Conservation (phyloP, 352 stramenopile species). For the Phytophthora sansomeana region DNA sequence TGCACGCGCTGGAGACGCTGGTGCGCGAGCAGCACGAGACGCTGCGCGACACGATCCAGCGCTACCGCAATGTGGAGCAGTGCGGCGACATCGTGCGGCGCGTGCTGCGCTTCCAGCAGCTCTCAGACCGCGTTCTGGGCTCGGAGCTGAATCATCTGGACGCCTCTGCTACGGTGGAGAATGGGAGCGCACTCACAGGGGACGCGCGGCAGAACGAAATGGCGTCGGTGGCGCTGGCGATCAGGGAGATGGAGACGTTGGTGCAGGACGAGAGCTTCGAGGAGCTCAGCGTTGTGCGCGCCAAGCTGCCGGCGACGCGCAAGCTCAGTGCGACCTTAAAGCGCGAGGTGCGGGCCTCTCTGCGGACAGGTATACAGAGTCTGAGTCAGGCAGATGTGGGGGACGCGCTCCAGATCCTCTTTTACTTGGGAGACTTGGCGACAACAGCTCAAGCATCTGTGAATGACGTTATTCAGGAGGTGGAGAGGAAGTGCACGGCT, state of each 20-base stretch:
- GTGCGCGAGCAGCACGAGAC: constrained; percentile 67
- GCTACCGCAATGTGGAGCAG: constrained; percentile 82
- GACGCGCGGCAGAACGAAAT: constrained; percentile 54
- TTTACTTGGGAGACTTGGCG: constrained; percentile 70
- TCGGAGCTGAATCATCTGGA: constrained; percentile 51
- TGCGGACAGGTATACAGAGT: constrained; percentile 59
- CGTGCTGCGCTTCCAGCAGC: constrained; percentile 81
- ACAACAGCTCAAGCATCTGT: constrained; percentile 77
- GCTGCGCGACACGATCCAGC: constrained; percentile 69
- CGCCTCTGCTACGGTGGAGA: constrained; percentile 19
- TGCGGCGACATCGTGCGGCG: constrained; percentile 76
- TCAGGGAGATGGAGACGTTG: constrained; percentile 75
- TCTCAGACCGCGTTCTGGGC: constrained; percentile 58
- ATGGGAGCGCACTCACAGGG: constrained; percentile 13
- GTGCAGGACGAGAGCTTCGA: constrained; percentile 65
- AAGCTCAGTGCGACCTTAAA: constrained; percentile 60
- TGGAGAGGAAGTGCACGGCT: constrained; percentile 69
- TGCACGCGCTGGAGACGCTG: constrained; percentile 64
- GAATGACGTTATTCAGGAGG: constrained; percentile 86
- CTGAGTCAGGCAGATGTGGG: constrained; percentile 77
- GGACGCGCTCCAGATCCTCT: constrained; percentile 83
- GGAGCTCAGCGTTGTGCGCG: constrained; percentile 69
- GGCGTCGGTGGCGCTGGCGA: constrained; percentile 68
- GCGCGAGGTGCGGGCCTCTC: constrained; percentile 56
- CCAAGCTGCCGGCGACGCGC: constrained; percentile 56